phyloP scores from a whole-genome alignment of 2,329 filamentous ascomycete genomes.

The Paecilomyces sp. region DNA sequence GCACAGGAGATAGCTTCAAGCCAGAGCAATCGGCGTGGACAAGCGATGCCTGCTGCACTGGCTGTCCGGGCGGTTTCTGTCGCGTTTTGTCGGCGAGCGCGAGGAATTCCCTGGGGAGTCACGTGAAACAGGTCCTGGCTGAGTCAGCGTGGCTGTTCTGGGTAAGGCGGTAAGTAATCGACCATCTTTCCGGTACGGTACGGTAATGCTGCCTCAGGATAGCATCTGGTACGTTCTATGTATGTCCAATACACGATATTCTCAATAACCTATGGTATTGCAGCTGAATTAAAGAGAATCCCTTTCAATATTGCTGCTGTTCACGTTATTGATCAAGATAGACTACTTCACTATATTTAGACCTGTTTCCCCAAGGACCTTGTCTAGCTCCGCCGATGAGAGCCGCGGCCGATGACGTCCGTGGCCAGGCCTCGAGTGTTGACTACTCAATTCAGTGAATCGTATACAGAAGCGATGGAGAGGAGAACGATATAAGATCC shows the following conservation, averaged over 20 bases:
- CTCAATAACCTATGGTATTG: too few relatives aligned
- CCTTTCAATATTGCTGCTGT: too few relatives aligned
- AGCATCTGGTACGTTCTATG: too few relatives aligned
- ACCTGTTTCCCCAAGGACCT: too few relatives aligned
- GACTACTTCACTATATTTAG: neutral
- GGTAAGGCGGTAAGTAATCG: neutral
- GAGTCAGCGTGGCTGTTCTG: neutral
- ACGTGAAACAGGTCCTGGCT: neutral
- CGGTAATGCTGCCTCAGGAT: neutral
- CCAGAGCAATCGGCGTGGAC: neutral
- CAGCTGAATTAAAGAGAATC: too few relatives aligned
- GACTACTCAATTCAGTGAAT: neutral
- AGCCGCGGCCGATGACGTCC: neutral
- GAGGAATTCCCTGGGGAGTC: neutral
- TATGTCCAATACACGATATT: too few relatives aligned
- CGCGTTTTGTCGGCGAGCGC: neutral
- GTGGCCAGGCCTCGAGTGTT: neutral
- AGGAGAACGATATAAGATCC: neutral
- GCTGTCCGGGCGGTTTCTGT: neutral
- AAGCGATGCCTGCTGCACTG: neutral
- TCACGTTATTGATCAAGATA: too few relatives aligned
- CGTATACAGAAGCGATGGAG: neutral
- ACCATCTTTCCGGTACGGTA: neutral
- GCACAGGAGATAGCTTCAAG: neutral
- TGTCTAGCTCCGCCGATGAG: neutral